Conservation (phyloP, 257 asterid species). For the Solanum appendiculatum region DNA sequence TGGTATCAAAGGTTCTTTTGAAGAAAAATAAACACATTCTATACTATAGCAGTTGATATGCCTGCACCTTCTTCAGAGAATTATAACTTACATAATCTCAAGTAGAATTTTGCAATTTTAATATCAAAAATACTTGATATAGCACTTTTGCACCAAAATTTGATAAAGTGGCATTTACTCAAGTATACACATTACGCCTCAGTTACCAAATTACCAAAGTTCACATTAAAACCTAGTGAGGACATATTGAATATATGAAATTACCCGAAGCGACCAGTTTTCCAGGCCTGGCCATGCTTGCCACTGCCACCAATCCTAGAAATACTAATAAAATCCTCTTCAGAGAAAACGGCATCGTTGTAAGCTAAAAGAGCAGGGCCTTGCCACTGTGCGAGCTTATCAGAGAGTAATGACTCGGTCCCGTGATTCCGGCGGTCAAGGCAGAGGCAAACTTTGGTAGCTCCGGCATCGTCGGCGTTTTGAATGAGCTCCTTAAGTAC, state of each 20-base stretch:
- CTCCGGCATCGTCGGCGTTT: slow-evolving; percentile 99
- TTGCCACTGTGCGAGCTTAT: slow-evolving; percentile 74
- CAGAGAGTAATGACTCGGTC: slow-evolving; percentile 53
- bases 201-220: neutral
- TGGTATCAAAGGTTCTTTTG: neutral
- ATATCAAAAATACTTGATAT: neutral
- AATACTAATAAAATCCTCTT: slow-evolving; percentile 89
- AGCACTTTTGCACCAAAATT: neutral
- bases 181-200: neutral
- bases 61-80: neutral
- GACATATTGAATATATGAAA: neutral
- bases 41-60: neutral
- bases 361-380: slow-evolving; percentile 85
- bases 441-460: slow-evolving; percentile 81
- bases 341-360: slow-evolving; percentile 81
- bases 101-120: neutral
- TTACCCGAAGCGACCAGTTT: slow-evolving; percentile 97
- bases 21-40: neutral
- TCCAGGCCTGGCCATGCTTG: slow-evolving; percentile 76
- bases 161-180: neutral
- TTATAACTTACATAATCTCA: neutral
- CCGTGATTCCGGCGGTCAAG: slow-evolving; percentile 74
- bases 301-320: slow-evolving; percentile 92
- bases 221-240: neutral
- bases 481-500: slow-evolving; percentile 92